Conservation (phyloP, 202 grass and related monocot genomes). For the Panicum virgatum region DNA sequence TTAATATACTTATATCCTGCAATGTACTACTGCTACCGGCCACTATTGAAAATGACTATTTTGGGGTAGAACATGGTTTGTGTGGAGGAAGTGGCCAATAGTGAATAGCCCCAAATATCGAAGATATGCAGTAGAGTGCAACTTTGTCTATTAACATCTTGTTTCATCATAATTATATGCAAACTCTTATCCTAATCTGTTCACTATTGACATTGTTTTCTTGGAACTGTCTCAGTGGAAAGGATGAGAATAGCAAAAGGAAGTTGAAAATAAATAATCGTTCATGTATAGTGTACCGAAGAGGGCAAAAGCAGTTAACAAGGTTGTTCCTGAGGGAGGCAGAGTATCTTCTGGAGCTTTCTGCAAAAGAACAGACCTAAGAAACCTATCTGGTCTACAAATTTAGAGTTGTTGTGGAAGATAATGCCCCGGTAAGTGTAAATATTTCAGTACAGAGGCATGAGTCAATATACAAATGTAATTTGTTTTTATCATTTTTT, state of each 20-base stretch:
- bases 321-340: conserved; percentile 74
- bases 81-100: no score
- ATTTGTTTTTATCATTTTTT: not conserved
- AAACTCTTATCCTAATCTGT: not conserved
- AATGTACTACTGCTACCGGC: not conserved
- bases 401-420: not conserved
- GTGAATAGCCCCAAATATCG: not conserved
- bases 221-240: conserved; percentile 27
- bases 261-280: conserved; percentile 40
- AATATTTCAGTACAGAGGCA: not conserved
- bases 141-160: not conserved
- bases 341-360: conserved; percentile 63
- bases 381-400: not conserved
- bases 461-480: not conserved
- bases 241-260: not conserved
- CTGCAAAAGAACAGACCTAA: conserved; percentile 45
- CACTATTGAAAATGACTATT: not conserved
- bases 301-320: conserved; percentile 78
- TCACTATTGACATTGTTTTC: not conserved
- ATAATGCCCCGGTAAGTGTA: not conserved
- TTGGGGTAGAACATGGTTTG: not conserved
- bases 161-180: not conserved
- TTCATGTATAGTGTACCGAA: conserved; percentile 72
- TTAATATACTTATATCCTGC: not conserved
- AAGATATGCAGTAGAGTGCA: not conserved